These are phyloP conservation scores for Furcasterigmium furcatum DNA, from an alignment of 2,329 filamentous ascomycete genomes.

Conservation along the genomic window DNA sequence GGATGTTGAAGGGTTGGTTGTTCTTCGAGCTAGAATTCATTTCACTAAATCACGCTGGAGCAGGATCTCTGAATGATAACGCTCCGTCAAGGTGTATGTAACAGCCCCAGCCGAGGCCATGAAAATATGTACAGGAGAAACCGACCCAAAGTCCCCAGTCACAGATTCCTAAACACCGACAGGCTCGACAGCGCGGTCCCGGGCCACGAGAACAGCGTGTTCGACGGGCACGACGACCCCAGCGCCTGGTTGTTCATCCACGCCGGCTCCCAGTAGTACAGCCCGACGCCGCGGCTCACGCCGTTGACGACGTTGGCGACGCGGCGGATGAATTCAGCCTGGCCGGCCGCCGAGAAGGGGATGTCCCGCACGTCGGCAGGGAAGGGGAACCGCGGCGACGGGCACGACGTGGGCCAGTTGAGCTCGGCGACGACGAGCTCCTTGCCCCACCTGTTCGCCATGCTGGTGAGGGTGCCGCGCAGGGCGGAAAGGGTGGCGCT, in stretches of 20 bases:
- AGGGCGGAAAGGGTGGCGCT: conserved; percentile 57
- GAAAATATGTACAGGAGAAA: neutral
- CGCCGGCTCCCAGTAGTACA: conserved; percentile 74
- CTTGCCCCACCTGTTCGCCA: conserved; percentile 62
- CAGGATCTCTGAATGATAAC: no score
- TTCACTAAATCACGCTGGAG: no score
- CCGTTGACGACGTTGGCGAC: conserved; percentile 54
- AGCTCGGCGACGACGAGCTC: conserved; percentile 67
- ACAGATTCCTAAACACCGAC: conserved; percentile 51
- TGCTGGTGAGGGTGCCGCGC: conserved; percentile 50
- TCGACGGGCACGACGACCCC: conserved; percentile 63
- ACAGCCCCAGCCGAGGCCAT: no score
- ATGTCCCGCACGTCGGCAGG: conserved; percentile 57
- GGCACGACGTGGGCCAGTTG: conserved; percentile 66
- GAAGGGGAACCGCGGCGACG: conserved; percentile 54
- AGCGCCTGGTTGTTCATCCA: conserved; percentile 65
- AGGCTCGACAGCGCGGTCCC: conserved; percentile 55
- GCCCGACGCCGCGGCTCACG: conserved; percentile 50
- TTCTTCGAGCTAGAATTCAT: neutral
- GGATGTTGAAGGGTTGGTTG: neutral
- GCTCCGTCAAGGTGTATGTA: no score
- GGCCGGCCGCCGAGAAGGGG: conserved; percentile 60
- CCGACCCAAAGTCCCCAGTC: conserved; percentile 4
- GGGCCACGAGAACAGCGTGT: conserved; percentile 56
- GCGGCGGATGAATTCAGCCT: conserved; percentile 57